Evolutionary conservation across 2,329 filamentous ascomycete species (phyloP), one percentile per base, ranked within the genome.

Genomic region (Ophiostoma australiae): DNA sequence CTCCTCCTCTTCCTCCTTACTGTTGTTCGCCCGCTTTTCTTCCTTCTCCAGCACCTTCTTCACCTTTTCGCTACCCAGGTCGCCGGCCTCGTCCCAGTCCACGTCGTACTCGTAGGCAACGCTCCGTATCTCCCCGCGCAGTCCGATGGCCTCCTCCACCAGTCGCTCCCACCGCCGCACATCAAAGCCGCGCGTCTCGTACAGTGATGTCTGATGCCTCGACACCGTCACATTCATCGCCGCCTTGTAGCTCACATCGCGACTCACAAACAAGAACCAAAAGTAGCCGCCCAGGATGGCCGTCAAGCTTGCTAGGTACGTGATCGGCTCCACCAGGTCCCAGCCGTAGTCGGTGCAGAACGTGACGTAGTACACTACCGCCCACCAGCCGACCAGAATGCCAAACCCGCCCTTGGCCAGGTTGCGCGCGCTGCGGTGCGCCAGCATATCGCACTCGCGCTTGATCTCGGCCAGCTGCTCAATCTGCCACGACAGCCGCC

Each of bases 201-300:
- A 97, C 13, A 97, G 82, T 69, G 89, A 87, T 70, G 87, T 85
- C 80, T 97, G 93, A 5, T 93, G 86, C 48, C 89, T 85, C 52
- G 88, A 92, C 52, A 97, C 91, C 7, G 94, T 97, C 70, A 96
- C 85, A 78, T 96, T 94, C 81, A 97, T 88, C 37, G 94, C 93
- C 2, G 90, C 90, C 75, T 91, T 90, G 82, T 97, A 97, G 74
- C 88, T 92, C 13, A 97, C 89, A 80, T 97, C 93, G 27, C 91
- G 88, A 80, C 94, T 96, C 82, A 97, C 92, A 80, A 94, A 97
- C 15, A 97, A 82, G 78, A 97, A 97, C 92, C 93, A 97, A 70
- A 97, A 83, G 77, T 97, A 97, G 75, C 93, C 94, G 8, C 90
- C 90, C 82, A 97, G 96, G 76, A 97, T 87, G 15, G 91, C 93